These are phyloP conservation scores for Astrothelium macrocarpum DNA, from an alignment of 495 filamentous ascomycete species.

Conservation along the genomic window DNA sequence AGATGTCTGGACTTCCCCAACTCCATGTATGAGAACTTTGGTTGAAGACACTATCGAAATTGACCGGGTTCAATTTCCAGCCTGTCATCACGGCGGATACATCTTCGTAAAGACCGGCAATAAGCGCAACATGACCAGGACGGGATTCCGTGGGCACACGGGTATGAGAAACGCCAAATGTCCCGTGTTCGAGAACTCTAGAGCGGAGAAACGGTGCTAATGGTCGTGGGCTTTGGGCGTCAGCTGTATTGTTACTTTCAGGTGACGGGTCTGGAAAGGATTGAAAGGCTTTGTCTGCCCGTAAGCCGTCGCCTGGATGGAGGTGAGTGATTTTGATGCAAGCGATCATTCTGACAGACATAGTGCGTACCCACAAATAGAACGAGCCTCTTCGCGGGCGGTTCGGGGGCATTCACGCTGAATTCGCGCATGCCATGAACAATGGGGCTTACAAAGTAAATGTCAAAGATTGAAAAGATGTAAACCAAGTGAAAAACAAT, in stretches of 20 bases:
- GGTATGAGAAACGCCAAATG: slow-evolving; percentile 97
- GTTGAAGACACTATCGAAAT: slow-evolving; percentile 99
- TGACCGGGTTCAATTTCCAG: slow-evolving; percentile 97
- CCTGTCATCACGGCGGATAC: slow-evolving; percentile 95
- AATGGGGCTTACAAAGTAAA: slow-evolving; percentile 98
- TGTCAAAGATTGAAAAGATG: slow-evolving; percentile 95
- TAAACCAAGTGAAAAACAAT: slow-evolving; percentile 92
- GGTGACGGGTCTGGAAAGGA: slow-evolving; percentile 84
- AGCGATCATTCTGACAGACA: slow-evolving; percentile 9
- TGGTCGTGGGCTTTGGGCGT: slow-evolving; percentile 51
- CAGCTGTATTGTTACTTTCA: slow-evolving; percentile 39
- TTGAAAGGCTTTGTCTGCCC: slow-evolving; percentile 97
- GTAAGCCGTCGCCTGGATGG: slow-evolving; percentile 69
- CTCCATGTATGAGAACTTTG: slow-evolving; percentile 94
- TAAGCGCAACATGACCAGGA: slow-evolving; percentile 94
- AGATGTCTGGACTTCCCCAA: slow-evolving; percentile 97
- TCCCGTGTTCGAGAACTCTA: slow-evolving; percentile 78
- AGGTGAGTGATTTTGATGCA: neutral
- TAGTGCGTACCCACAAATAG: slow-evolving; percentile 72
- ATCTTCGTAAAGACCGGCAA: slow-evolving; percentile 96
- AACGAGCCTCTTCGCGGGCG: slow-evolving; percentile 82
- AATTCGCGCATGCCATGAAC: slow-evolving; percentile 89
- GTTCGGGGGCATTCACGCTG: slow-evolving; percentile 56
- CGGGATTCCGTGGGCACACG: slow-evolving; percentile 95
- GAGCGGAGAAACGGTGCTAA: slow-evolving; percentile 92